These are phyloP conservation scores for Vigna mungo DNA, from an alignment of 306 rosid species.

Conservation along the genomic window DNA sequence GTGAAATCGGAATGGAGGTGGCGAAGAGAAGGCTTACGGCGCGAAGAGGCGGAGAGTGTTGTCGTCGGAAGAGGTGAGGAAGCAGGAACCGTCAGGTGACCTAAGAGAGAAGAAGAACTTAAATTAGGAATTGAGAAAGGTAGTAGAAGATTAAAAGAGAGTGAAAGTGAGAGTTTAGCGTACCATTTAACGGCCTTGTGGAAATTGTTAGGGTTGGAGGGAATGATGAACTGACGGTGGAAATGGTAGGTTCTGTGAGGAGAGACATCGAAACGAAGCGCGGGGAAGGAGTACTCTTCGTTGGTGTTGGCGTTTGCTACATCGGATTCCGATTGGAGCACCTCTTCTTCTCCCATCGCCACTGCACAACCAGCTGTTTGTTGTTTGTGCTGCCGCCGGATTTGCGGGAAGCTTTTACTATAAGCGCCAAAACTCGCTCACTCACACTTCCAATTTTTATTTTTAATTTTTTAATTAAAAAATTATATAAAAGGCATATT, in stretches of 20 bases:
- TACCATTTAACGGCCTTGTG: conserved; percentile 90
- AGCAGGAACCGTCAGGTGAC: conserved; percentile 95
- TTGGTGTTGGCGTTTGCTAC: conserved; percentile 4
- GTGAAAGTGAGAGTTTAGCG: not conserved
- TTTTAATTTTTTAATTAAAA: not conserved
- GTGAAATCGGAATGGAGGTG: not conserved
- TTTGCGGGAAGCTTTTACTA: not conserved
- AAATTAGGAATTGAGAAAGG: not conserved
- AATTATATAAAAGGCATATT: too few species aligned
- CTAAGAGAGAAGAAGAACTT: conserved; percentile 43
- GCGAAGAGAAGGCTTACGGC: conserved; percentile 47
- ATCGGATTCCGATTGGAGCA: conserved; percentile 24
- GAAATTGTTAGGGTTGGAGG: conserved; percentile 83
- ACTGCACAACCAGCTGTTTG: not conserved
- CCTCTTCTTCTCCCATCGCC: conserved; percentile 60
- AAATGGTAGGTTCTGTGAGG: conserved; percentile 80
- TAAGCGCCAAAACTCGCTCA: conserved; percentile 11
- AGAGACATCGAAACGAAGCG: conserved; percentile 64
- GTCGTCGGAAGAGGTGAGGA: conserved; percentile 85
- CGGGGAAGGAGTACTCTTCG: conserved; percentile 59
- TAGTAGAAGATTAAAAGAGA: not conserved
- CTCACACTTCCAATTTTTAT: not conserved
- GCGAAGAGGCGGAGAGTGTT: conserved; percentile 75
- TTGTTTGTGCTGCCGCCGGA: not conserved
- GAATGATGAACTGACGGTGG: conserved; percentile 69